These are phyloP conservation scores for Trichoderma sp. DNA, from an alignment of 2,329 filamentous ascomycete genomes.

Conservation along the genomic window DNA sequence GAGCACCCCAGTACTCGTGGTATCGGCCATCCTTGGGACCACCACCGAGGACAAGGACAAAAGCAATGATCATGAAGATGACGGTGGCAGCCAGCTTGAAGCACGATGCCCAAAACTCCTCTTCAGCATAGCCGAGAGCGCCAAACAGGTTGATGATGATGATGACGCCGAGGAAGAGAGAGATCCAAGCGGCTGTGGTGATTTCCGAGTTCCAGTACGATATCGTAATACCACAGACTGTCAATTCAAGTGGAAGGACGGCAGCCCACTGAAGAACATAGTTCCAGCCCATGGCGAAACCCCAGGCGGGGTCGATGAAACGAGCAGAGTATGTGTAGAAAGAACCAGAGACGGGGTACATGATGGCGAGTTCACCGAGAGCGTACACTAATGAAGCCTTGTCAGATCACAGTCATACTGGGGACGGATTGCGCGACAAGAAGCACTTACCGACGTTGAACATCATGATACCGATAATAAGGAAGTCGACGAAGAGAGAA, in stretches of 20 bases:
- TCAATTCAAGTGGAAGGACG: conserved; percentile 51
- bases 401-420: background rate
- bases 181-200: conserved; percentile 37
- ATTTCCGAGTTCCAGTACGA: conserved; percentile 51
- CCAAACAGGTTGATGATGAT: conserved; percentile 50
- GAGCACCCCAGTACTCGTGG: conserved; percentile 44
- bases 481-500: conserved; percentile 45
- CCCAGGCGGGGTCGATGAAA: conserved; percentile 62
- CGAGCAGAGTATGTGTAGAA: conserved; percentile 62
- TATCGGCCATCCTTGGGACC: conserved; percentile 49
- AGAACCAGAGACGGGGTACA: conserved; percentile 60
- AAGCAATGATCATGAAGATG: conserved; percentile 55
- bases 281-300: conserved; percentile 56
- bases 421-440: background rate
- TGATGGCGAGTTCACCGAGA: conserved; percentile 59
- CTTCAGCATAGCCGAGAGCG: conserved; percentile 40
- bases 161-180: conserved; percentile 38
- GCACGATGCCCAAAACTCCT: conserved; percentile 41
- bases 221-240: conserved; percentile 54
- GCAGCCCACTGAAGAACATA: conserved; percentile 52
- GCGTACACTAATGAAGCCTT: conserved; percentile 47
- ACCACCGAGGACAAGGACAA: conserved; percentile 58
- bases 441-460: conserved; percentile 47
- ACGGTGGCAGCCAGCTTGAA: conserved; percentile 53
- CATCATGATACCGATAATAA: conserved; percentile 56